phyloP scores from a whole-genome alignment of 208 protist genomes.

The Trypanosoma rangeli region DNA sequence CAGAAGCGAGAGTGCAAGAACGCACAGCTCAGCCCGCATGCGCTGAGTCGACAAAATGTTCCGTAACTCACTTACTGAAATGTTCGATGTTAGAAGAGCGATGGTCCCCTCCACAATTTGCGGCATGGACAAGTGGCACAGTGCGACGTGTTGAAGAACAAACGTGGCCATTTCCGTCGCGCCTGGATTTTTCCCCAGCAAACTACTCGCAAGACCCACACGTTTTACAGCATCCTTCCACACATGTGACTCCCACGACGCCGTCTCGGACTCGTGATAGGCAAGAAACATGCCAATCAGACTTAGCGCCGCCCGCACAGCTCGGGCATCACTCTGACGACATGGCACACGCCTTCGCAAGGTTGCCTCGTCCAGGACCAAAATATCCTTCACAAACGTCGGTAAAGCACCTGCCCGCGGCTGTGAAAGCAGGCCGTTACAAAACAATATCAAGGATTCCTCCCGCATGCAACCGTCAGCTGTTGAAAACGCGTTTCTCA shows the following conservation, averaged over 20 bases:
- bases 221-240: slow-evolving; percentile 68
- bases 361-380: slow-evolving; percentile 14
- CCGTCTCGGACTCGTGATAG: slow-evolving; percentile 10
- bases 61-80: slow-evolving; percentile 18
- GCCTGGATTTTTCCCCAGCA: slow-evolving; percentile 31
- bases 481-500: slow-evolving; percentile 4
- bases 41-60: slow-evolving; percentile 15
- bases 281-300: slow-evolving; percentile 38
- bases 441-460: slow-evolving; percentile 18
- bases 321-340: slow-evolving; percentile 42
- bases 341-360: slow-evolving; percentile 56
- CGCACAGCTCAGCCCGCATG: slow-evolving; percentile 16
- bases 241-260: slow-evolving; percentile 43
- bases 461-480: slow-evolving; percentile 10
- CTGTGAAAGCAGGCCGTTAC: slow-evolving; percentile 14
- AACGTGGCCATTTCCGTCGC: slow-evolving; percentile 41
- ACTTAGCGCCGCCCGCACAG: slow-evolving; percentile 55
- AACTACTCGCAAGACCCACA: slow-evolving; percentile 46
- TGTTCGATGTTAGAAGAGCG: slow-evolving; percentile 19
- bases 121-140: slow-evolving; percentile 18
- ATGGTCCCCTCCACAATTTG: slow-evolving; percentile 33
- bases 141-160: slow-evolving; percentile 31
- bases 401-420: not conserved
- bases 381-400: slow-evolving; percentile 20
- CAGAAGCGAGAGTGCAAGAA: slow-evolving; percentile 31